Conservation (phyloP, 768 basidiomycete species). For the Macrocybe gigantea region DNA sequence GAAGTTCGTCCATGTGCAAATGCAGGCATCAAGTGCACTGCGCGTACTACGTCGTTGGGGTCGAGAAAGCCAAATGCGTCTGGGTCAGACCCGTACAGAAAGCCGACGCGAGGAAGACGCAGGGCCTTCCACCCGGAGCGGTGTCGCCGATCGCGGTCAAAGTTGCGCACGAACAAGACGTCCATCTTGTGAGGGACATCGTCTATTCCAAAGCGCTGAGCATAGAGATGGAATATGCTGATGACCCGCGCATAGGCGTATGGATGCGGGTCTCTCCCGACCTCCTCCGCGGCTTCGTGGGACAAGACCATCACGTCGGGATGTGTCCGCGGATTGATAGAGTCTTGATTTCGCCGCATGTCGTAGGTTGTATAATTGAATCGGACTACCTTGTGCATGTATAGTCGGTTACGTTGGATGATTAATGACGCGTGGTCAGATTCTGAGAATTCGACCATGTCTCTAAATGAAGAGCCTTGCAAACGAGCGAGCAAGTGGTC, state of each 20-base stretch:
- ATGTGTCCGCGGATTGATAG: constrained; percentile 21
- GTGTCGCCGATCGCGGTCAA: constrained; percentile 9
- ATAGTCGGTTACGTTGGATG: constrained; percentile 22
- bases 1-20: constrained; percentile 17
- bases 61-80: constrained; percentile 35
- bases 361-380: constrained; percentile 36
- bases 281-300: constrained; percentile 4
- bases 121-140: constrained; percentile 11
- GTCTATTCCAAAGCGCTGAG: not conserved
- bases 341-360: constrained; percentile 25
- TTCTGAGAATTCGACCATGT: not conserved
- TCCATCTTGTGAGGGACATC: constrained; percentile 11
- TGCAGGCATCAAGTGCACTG: constrained; percentile 29
- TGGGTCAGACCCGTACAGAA: constrained; percentile 13
- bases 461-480: not conserved
- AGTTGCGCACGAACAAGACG: constrained; percentile 24
- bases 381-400: constrained; percentile 21
- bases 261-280: constrained; percentile 1
- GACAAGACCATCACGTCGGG: constrained; percentile 21
- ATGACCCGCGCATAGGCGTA: constrained; percentile 9
- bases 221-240: constrained; percentile 19
- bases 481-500: not conserved
- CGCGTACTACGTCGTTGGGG: constrained; percentile 27
- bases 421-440: constrained; percentile 13
- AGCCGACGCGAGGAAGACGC: constrained; percentile 20